Evolutionary conservation across 176 grass and related monocot genomes (phyloP), one percentile per base, ranked within the genome.

Genomic region (Paspalum vaginatum): DNA sequence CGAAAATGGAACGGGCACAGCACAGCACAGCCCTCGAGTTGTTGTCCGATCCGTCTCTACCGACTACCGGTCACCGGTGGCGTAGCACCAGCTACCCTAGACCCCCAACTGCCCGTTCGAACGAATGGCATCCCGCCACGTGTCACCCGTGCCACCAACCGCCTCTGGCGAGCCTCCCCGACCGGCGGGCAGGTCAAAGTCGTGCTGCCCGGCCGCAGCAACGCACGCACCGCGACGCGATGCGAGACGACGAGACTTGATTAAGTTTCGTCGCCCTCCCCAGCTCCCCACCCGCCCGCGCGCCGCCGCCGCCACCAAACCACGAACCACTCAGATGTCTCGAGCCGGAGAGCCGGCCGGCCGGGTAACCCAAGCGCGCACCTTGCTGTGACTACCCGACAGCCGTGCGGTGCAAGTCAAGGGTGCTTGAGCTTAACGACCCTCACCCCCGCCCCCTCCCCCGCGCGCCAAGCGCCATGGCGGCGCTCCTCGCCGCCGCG

Each of bases 141-240:
- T 72, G 14, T 27, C 41, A n/a, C 65, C 51, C 7, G 24, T 20
- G 20, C 53, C 53, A 62, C 66, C 56, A 51, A 66, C 50, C 67
- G 5, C 53, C 7, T n/a, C 18, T 22, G 65, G 32, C 18, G 20
- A 11, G 26, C 14, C 1, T 43, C 6, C 1, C 16, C 45, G 46
- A 9, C 3, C 48, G 11, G 0, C 13, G 9, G 4, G 64, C 52
- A 70, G 13, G 66, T 70, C 79, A 38, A 48, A 48, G 42, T 60
- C 11, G 79, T 81, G 52, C 32, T 32, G 32, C n/a, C n/a, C n/a
- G n/a, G n/a, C n/a, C n/a, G n/a, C 78, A 38, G 10, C 41, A 38
- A 66, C 49, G 48, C 70, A 18, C 21, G 1, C 13, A 32, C 0
- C 0, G 16, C 57, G 32, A 9, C 50, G 14, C 55, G 20, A 8